Base-by-base conservation (phyloP, 768 basidiomycete species). In the Suillus sp. region DNA sequence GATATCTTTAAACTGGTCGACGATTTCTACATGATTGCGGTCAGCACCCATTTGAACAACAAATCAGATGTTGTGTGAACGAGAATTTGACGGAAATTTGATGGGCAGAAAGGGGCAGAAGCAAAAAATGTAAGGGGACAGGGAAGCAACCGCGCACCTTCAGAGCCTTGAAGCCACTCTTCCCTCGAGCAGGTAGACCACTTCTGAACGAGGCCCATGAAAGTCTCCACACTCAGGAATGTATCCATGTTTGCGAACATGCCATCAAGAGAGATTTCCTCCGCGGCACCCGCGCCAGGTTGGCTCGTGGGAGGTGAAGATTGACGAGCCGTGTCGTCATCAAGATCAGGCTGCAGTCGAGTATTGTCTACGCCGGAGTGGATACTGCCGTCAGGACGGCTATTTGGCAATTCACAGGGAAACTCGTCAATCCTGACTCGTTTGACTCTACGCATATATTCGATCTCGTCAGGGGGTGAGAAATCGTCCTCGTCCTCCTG, bases 131-230 rank as follows among this genome's bases (percentile, higher is more conserved):
- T n/a, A 27, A 48, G 51, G 25, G 22, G 27, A 43, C 38, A 5
- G 30, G 18, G 38, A 35, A 25, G 27, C 2, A 53, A 61, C 71
- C 6, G 18, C 56, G 59, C n/a, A 76, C 74, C 67, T 20, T 76
- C 75, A 22, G 68, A 62, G 22, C 68, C 74, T 58, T 72, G 70
- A 27, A 76, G 25, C 75, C 74, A 75, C 55, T 75, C 73, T 22
- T 75, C 74, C 42, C 53, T 70, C 10, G 73, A 66, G 40, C 74
- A 73, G 14, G 67, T 68, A 43, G 50, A 69, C 75, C 75, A 75
- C 58, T 64, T 67, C 45, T 67, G 73, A 64, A 73, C 70, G 16
- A 66, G 65, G 7, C 62, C 62, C 35, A 64, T 64, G 20, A 69
- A 67, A n/a, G 71, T 70, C 11, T 67, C 70, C 3, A 66, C 60